These are phyloP conservation scores for Zygosaccharomyces pseudobailii DNA, from an alignment of 1,139 yeast species.

Conservation along the genomic window DNA sequence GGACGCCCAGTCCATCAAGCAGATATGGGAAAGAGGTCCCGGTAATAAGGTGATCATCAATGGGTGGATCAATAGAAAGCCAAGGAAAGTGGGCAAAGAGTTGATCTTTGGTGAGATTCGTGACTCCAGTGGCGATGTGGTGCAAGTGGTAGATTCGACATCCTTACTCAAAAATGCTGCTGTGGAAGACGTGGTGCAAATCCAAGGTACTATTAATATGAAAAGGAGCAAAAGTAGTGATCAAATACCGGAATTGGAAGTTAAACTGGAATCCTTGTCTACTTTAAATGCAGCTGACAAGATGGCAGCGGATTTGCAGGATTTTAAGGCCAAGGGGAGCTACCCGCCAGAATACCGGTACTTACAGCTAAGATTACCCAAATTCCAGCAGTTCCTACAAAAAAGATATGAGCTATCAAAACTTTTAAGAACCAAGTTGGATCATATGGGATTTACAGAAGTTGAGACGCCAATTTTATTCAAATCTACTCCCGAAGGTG, in stretches of 20 bases:
- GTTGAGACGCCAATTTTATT: constrained; percentile 90
- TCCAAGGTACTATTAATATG: constrained; percentile 47
- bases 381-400: constrained; percentile 55
- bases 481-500: constrained; percentile 98
- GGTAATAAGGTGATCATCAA: constrained; percentile 30
- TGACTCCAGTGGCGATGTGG: constrained; percentile 60
- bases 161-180: constrained; percentile 47
- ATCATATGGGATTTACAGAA: constrained; percentile 56
- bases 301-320: constrained; percentile 67
- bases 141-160: constrained; percentile 56
- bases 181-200: constrained; percentile 73
- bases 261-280: constrained; percentile 48
- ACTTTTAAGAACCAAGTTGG: constrained; percentile 49
- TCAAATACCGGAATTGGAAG: constrained; percentile 45
- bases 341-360: constrained; percentile 78
- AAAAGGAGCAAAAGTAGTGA: constrained; percentile 21
- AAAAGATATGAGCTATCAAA: constrained; percentile 59
- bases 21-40: constrained; percentile 1
- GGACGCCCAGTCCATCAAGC: constrained; percentile 44
- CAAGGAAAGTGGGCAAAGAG: constrained; percentile 55
- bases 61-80: constrained; percentile 81
- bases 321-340: constrained; percentile 42
- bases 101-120: constrained; percentile 68
- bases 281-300: constrained; percentile 62
- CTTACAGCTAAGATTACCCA: constrained; percentile 65